These are phyloP conservation scores for Yamadazyma pseudoaaseri DNA, from an alignment of 1,139 yeast genomes.

Conservation along the genomic window DNA sequence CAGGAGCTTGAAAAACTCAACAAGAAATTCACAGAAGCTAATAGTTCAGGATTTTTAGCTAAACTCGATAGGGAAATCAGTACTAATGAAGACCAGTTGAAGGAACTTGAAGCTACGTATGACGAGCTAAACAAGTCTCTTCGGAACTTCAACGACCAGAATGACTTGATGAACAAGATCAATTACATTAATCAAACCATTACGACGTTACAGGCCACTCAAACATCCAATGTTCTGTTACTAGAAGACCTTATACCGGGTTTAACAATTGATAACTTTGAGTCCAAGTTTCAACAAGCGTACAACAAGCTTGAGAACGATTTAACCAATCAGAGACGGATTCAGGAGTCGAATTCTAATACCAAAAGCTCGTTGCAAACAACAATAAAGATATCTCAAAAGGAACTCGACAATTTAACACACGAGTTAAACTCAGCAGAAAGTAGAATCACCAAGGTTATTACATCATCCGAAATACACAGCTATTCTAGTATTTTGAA, in stretches of 20 bases:
- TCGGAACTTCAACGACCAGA: slow-evolving; percentile 51
- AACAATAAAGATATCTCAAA: slow-evolving; percentile 14
- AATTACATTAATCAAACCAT: slow-evolving; percentile 30
- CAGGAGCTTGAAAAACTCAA: slow-evolving; percentile 34
- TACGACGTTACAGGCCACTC: slow-evolving; percentile 6
- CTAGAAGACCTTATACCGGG: slow-evolving; percentile 15
- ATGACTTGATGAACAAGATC: slow-evolving; percentile 56
- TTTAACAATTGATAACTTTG: slow-evolving; percentile 24
- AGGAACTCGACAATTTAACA: slow-evolving; percentile 11
- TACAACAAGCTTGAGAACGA: slow-evolving; percentile 10
- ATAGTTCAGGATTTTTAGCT: slow-evolving; percentile 26
- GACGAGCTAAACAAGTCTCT: slow-evolving; percentile 56
- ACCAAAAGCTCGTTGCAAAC: slow-evolving; percentile 15
- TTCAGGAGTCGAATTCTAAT: slow-evolving; percentile 9
- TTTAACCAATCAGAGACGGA: slow-evolving; percentile 11
- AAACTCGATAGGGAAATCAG: slow-evolving; percentile 36
- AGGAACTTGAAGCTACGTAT: slow-evolving; percentile 48
- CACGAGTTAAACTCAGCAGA: slow-evolving; percentile 17
- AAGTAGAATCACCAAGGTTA: slow-evolving; percentile 22
- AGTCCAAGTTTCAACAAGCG: slow-evolving; percentile 16
- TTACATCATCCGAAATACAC: slow-evolving; percentile 47
- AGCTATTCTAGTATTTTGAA: slow-evolving; percentile 48
- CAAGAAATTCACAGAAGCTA: slow-evolving; percentile 25
- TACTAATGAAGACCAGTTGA: slow-evolving; percentile 35
- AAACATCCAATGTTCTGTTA: slow-evolving; percentile 13